These are phyloP conservation scores for Exophiala alcalophila DNA, from an alignment of 2,329 filamentous ascomycete genomes.

Conservation along the genomic window DNA sequence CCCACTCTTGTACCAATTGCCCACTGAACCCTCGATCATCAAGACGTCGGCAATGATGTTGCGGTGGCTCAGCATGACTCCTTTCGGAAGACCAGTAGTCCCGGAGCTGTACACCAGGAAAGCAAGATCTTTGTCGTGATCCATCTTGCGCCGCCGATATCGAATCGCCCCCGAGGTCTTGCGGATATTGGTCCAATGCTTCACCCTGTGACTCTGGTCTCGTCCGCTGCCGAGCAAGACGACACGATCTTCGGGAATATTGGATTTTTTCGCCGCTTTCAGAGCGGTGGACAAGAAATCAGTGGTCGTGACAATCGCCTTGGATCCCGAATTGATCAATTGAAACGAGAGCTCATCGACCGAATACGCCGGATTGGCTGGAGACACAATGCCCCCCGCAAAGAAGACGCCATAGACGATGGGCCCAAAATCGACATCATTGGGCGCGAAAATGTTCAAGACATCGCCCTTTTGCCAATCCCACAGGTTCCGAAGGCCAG, in stretches of 20 bases:
- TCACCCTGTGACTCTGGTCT: constrained; percentile 58
- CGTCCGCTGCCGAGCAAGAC: constrained; percentile 72
- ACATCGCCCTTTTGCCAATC: constrained; percentile 83
- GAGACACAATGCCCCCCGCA: constrained; percentile 76
- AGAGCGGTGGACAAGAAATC: constrained; percentile 62
- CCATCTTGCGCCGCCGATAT: constrained; percentile 60
- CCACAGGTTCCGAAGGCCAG: constrained; percentile 70
- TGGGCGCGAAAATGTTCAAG: constrained; percentile 77
- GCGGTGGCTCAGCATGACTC: constrained; percentile 78
- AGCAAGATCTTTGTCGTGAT: constrained; percentile 69
- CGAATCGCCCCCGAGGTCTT: constrained; percentile 60
- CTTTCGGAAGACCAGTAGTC: constrained; percentile 88
- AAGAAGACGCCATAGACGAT: constrained; percentile 77
- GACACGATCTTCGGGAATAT: constrained; percentile 69
- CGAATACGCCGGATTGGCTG: constrained; percentile 85
- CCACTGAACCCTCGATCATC: constrained; percentile 55
- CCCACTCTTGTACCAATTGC: constrained; percentile 50
- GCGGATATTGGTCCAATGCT: constrained; percentile 72
- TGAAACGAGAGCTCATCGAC: constrained; percentile 80
- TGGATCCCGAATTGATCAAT: constrained; percentile 72
- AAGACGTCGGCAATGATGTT: constrained; percentile 76
- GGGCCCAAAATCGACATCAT: constrained; percentile 77
- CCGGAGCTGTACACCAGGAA: constrained; percentile 88
- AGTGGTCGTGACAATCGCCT: constrained; percentile 71
- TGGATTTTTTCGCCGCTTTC: constrained; percentile 66